Evolutionary conservation across 1,284 basidiomycete species (phyloP), one percentile per base, ranked within the genome.

Genomic region (Pulchroboletus neoregius): DNA sequence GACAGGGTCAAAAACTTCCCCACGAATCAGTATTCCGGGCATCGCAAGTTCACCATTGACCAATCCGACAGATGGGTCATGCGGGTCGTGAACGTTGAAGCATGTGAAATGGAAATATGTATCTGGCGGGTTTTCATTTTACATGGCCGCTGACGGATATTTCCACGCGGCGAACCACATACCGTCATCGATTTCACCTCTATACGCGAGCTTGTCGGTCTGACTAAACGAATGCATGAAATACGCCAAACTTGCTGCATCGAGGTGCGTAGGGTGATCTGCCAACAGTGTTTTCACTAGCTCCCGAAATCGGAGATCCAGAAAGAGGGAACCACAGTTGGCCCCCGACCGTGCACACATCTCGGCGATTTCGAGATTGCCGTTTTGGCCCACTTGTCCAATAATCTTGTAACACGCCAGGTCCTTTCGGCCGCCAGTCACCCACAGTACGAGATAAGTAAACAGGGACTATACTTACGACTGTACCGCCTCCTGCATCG

Each of bases 171-270:
- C 11, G 30, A 43, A 41, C 34, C 30, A 23, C 76, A 43, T 60
- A 86, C 86, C 79, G 61, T 91, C 88, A 62, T 91, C 89, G 26
- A 68, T 65, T 44, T 79, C 72, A 15, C 88, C 88, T 50, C 66
- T 71, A 59, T 86, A 91, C 24, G 75, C 75, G 43, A 89, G 67
- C 63, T 91, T 91, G 60, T 91, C 87, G n/a, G 85, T 85, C 66
- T 91, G 87, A 53, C 83, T 84, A 57, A 91, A 91, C 3, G 84
- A 79, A 57, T 89, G 83, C 84, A 88, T 87, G 63, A 91, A 91
- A 66, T 86, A 87, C 2, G 86, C 85, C 54, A 90, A 66, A 49
- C 84, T 88, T 10, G 84, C 79, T 2, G 79, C 68, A 59, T 91
- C 87, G 16, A 91, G 75, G 65, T 91, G 89, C 1, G 76, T 81